Evolutionary conservation across 345 rosid species (phyloP).

Genomic region (Melaleuca alternifolia): DNA sequence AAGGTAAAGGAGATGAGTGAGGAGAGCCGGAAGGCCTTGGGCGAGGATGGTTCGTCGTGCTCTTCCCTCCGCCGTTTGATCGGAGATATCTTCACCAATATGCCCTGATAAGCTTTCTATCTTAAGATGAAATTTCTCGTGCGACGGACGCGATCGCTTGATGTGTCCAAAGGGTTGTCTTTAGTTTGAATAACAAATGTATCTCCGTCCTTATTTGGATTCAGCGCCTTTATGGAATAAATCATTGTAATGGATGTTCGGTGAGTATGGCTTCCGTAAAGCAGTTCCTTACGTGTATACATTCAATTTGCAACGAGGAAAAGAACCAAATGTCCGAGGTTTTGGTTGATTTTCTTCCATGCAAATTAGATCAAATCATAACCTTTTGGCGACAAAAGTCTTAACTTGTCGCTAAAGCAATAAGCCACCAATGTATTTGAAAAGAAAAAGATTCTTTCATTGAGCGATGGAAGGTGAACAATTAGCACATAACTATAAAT

Average conservation of each 20-base stretch:
- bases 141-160: too few species aligned
- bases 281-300: background rate
- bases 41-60: constrained; percentile 37
- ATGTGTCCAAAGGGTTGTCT: too few species aligned
- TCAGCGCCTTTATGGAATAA: background rate
- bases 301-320: too few species aligned
- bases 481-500: background rate
- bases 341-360: too few species aligned
- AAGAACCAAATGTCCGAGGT: too few species aligned
- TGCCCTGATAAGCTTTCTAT: background rate
- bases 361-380: too few species aligned
- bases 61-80: constrained; percentile 15
- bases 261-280: background rate
- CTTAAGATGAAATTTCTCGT: too few species aligned
- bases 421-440: background rate
- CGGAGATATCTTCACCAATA: constrained; percentile 4
- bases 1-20: constrained; percentile 18
- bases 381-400: too few species aligned
- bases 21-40: constrained; percentile 15
- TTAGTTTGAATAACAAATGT: too few species aligned
- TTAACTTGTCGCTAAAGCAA: constrained; percentile 2
- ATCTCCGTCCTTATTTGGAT: too few species aligned
- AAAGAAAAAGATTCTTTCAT: background rate
- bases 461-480: background rate
- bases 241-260: too few species aligned